Evolutionary conservation across 2,329 filamentous ascomycete species (phyloP).

Genomic region (Stemphylium beticola): DNA sequence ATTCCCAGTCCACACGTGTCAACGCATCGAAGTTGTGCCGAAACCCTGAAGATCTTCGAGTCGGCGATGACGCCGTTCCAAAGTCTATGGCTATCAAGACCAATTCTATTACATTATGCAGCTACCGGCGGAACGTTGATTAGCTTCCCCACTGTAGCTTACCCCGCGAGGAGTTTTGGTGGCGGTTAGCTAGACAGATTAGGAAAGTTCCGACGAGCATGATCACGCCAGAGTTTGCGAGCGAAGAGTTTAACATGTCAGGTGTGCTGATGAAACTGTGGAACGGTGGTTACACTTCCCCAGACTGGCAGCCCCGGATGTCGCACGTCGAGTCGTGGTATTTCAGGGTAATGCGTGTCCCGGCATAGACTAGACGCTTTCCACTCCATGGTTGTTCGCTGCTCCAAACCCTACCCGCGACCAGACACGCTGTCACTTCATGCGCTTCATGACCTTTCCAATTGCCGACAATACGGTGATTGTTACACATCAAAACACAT

Average conservation of each 20-base stretch:
- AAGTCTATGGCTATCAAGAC: slow-evolving; percentile 3
- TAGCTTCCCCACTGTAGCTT: slow-evolving; percentile 13
- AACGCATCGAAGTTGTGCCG: background rate
- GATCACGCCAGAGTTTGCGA: slow-evolving; percentile 9
- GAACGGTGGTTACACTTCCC: slow-evolving; percentile 12
- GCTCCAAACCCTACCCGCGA: background rate
- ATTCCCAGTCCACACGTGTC: slow-evolving; percentile 7
- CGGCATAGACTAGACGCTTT: background rate
- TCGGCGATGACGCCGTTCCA: slow-evolving; percentile 1
- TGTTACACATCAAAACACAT: slow-evolving; percentile 1
- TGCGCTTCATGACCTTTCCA: background rate
- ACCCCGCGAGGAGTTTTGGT: slow-evolving; percentile 4
- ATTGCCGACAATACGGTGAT: background rate
- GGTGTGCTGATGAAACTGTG: slow-evolving; percentile 5
- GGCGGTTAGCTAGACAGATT: slow-evolving; percentile 8
- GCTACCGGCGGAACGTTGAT: slow-evolving; percentile 9
- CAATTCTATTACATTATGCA: background rate
- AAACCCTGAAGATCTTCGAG: slow-evolving; percentile 5
- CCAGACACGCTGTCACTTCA: background rate
- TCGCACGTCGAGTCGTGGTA: background rate
- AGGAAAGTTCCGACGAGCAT: slow-evolving; percentile 8
- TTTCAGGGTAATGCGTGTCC: background rate
- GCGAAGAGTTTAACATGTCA: slow-evolving; percentile 9
- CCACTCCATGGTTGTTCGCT: slow-evolving; percentile 9
- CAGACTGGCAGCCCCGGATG: slow-evolving; percentile 11